A percentile compares a stretch with the other conserved stretches of the same genome.
Evolutionary conservation across 257 asterid genomes (phyloP).

Genomic region (Cordia subcordata): DNA sequence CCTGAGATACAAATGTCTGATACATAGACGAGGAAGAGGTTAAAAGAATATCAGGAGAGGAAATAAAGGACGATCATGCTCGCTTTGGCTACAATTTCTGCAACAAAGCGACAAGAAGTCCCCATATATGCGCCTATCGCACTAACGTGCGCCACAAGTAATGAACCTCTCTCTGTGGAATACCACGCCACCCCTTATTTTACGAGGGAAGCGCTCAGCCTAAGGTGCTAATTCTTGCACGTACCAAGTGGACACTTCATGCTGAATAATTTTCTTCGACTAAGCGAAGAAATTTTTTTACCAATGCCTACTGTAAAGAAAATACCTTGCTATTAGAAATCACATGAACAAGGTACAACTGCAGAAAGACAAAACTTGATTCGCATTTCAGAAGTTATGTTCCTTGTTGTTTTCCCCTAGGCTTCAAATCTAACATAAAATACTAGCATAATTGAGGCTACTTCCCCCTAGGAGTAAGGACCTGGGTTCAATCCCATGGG

Average conservation of each 20-base stretch:
- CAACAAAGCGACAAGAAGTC: conserved; percentile 52
- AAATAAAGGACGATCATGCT: conserved; percentile 45
- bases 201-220: too few relatives aligned
- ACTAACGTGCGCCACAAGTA: conserved; percentile 29
- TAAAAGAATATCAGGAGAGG: neutral
- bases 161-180: conserved; percentile 32
- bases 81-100: conserved; percentile 45
- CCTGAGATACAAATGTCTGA: neutral
- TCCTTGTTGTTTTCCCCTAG: conserved; percentile 15
- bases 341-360: neutral
- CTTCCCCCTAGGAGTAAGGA: too few relatives aligned
- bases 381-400: neutral
- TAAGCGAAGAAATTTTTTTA: too few relatives aligned
- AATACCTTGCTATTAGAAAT: neutral
- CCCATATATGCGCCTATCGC: conserved; percentile 39
- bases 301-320: neutral
- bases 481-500: too few relatives aligned
- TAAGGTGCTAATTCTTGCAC: conserved; percentile 12
- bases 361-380: neutral
- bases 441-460: neutral
- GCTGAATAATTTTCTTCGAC: too few relatives aligned
- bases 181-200: conserved; percentile 46
- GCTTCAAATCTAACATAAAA: neutral
- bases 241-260: too few relatives aligned
- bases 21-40: too few relatives aligned